Evolutionary conservation across 441 rosid genomes (phyloP).

Genomic region (Erodium moschatum): DNA sequence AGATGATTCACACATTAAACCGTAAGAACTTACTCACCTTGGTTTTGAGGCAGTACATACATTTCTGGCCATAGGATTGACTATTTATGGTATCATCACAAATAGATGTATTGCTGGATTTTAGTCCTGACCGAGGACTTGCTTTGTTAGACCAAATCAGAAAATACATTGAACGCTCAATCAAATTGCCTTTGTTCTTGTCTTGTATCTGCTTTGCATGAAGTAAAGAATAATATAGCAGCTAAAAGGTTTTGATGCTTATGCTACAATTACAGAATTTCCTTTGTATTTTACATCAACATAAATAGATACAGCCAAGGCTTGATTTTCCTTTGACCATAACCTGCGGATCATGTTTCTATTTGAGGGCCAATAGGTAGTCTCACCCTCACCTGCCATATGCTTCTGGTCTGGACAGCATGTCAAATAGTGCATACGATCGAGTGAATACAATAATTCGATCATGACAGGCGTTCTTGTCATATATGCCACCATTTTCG

Average conservation of each 20-base stretch:
- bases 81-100: too few relatives aligned
- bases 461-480: background rate
- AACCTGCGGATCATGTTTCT: background rate
- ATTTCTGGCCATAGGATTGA: too few relatives aligned
- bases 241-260: too few relatives aligned
- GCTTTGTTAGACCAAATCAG: too few relatives aligned
- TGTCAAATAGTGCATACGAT: background rate
- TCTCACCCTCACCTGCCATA: too few relatives aligned
- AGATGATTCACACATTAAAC: background rate
- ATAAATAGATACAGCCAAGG: background rate
- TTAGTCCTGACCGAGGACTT: too few relatives aligned
- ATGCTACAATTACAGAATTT: background rate
- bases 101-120: too few relatives aligned
- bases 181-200: too few relatives aligned
- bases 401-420: background rate
- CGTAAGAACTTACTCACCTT: too few relatives aligned
- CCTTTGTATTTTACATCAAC: background rate
- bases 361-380: background rate
- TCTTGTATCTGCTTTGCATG: too few relatives aligned
- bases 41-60: background rate
- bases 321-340: background rate
- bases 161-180: too few relatives aligned
- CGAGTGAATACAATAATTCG: background rate
- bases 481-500: constrained; percentile 62
- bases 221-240: too few relatives aligned